A percentile compares a stretch with the other conserved stretches of the same genome.
phyloP scores from a whole-genome alignment of 768 basidiomycete species.

The Pisolithus orientalis region DNA sequence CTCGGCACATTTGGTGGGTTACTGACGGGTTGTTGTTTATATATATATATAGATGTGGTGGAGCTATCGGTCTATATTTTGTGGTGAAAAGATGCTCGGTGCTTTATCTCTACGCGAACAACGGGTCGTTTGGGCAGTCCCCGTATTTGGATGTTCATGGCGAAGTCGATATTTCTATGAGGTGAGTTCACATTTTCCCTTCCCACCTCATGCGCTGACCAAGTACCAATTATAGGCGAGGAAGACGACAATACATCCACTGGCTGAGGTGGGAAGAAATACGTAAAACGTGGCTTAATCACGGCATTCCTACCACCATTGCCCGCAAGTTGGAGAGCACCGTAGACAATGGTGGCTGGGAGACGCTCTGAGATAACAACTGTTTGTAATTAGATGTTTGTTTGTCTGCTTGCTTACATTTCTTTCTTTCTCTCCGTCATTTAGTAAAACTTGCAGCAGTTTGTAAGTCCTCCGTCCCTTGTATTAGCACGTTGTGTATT shows the following conservation, averaged over 20 bases:
- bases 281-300: slow-evolving; percentile 83
- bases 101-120: slow-evolving; percentile 81
- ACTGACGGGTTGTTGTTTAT: not conserved
- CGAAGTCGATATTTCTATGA: slow-evolving; percentile 87
- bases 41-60: slow-evolving; percentile 64
- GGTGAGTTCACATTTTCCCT: slow-evolving; percentile 40
- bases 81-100: slow-evolving; percentile 89
- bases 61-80: slow-evolving; percentile 84
- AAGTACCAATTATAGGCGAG: slow-evolving; percentile 47
- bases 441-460: no score
- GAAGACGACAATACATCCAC: slow-evolving; percentile 84
- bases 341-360: slow-evolving; percentile 92
- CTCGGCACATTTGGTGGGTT: not conserved
- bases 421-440: not conserved
- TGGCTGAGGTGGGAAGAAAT: slow-evolving; percentile 85
- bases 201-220: not conserved
- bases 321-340: slow-evolving; percentile 85
- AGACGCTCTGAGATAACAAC: slow-evolving; percentile 50
- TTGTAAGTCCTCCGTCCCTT: not conserved
- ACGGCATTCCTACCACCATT: slow-evolving; percentile 84
- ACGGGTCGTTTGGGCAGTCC: slow-evolving; percentile 82
- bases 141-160: slow-evolving; percentile 95
- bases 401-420: not conserved
- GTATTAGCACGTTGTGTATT: not conserved
- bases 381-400: not conserved